Base-by-base conservation (phyloP, 148 eudicot genomes). In the Vaccinium macrocarpon region DNA sequence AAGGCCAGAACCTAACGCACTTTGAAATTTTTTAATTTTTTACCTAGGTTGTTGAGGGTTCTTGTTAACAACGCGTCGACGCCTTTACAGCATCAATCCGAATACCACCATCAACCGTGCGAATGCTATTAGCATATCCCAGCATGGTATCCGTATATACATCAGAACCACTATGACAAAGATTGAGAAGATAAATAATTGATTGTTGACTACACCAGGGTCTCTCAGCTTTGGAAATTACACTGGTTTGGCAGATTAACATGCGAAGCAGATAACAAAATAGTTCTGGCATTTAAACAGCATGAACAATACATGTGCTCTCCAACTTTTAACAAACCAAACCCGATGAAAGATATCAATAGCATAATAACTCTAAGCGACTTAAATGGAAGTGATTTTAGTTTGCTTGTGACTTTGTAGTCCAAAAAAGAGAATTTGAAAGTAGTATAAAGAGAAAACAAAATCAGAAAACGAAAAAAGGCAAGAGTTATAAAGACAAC, bases 51-150 rank as follows among this genome's bases (percentile, higher is more conserved):
- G 89, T 97, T 95, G 49, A 97, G 84, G 42, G 98, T 93, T 90
- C 97, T 91, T 62, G 98, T 97, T 85, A 97, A 82, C 48, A 97
- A 92, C 61, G 94, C 92, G 90, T 97, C 48, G 98, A 92, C 61
- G 94, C 92, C 91, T 97, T 97, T 78, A 97, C 82, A 62, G 97
- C 99, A 85, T 97, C 99, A 75, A 97, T 94, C 89, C 95, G 99
- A 53, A 98, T 93, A 84, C 99, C 99, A 46, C 99, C 99, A 87
- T 97, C 99, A 81, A 93, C 80, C 11, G 98, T 97, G 21, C 99
- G 93, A 84, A 97, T 97, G 91, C 99, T 95, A 85, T 95, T 97
- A 83, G 96, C 98, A 91, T 97, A 97, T 57, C 99, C 99, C 90
- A 97, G 87, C 62, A 95, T 86, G 32, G 96, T 95, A 83, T 97